Percentiles rank a stretch among this genome's conserved stretches.
These are phyloP conservation scores for Dissophora globulifera DNA, from an alignment of 192 early-diverging fungal species.

Conservation along the genomic window DNA sequence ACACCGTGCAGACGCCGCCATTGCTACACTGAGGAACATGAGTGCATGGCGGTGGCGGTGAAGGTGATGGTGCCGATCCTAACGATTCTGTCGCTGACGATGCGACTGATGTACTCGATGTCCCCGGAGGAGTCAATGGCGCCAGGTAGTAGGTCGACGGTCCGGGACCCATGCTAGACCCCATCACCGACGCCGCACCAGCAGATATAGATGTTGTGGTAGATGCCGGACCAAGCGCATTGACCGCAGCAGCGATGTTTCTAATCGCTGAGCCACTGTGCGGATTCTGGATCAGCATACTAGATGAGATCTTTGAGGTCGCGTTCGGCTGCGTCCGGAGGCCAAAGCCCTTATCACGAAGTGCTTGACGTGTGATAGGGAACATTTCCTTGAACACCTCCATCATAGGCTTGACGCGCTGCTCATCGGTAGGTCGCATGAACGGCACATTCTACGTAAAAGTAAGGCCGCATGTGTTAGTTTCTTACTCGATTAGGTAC, in stretches of 20 bases:
- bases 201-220: slow-evolving; percentile 21
- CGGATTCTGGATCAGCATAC: slow-evolving; percentile 27
- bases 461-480: not conserved
- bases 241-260: not conserved
- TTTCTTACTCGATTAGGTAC: too few species aligned
- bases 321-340: slow-evolving; percentile 40
- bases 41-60: slow-evolving; percentile 18
- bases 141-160: slow-evolving; percentile 41
- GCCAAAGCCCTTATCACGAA: slow-evolving; percentile 52
- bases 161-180: not conserved
- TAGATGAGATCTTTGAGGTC: slow-evolving; percentile 36
- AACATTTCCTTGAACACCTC: slow-evolving; percentile 51
- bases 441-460: slow-evolving; percentile 27
- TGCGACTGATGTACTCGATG: slow-evolving; percentile 17
- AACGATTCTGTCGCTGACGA: slow-evolving; percentile 46
- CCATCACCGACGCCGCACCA: slow-evolving; percentile 21
- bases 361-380: slow-evolving; percentile 37
- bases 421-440: slow-evolving; percentile 33
- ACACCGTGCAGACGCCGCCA: not conserved
- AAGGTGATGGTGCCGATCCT: slow-evolving; percentile 41
- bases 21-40: too few species aligned
- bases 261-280: slow-evolving; percentile 11
- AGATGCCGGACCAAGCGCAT: slow-evolving; percentile 19
- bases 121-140: slow-evolving; percentile 46
- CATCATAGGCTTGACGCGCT: slow-evolving; percentile 47